phyloP scores from a whole-genome alignment of 1,284 basidiomycete species.

The Paramarasmius palmivorus region DNA sequence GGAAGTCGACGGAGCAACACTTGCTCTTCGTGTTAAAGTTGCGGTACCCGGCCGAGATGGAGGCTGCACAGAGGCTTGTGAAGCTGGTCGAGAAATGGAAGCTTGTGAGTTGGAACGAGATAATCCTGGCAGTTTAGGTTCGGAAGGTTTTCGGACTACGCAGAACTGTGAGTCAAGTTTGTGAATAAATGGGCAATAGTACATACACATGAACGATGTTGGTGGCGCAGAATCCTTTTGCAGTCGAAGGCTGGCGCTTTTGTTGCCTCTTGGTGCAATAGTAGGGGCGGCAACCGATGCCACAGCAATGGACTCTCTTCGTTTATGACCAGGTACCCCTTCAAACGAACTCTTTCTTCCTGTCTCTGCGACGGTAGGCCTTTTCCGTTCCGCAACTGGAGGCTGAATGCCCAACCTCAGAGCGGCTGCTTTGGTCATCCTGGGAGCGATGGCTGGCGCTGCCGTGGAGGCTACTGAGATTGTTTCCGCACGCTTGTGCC shows the following conservation, averaged over 20 bases:
- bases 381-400: not conserved
- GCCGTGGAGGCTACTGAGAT: conserved; percentile 67
- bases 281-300: conserved; percentile 62
- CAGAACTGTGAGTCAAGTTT: conserved; percentile 7
- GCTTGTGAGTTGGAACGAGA: conserved; percentile 40
- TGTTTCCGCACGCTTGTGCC: conserved; percentile 76
- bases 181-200: not conserved
- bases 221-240: conserved; percentile 59
- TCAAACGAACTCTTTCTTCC: conserved; percentile 40
- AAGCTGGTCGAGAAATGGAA: conserved; percentile 30
- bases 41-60: conserved; percentile 22
- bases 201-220: conserved; percentile 66
- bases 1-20: conserved; percentile 10
- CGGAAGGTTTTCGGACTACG: conserved; percentile 41
- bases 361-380: conserved; percentile 1
- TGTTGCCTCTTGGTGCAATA: conserved; percentile 67
- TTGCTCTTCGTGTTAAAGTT: not conserved
- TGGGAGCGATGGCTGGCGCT: conserved; percentile 63
- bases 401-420: conserved; percentile 38
- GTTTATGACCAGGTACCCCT: conserved; percentile 79
- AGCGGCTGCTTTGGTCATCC: conserved; percentile 69
- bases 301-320: conserved; percentile 71
- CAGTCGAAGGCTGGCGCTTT: conserved; percentile 60
- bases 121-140: conserved; percentile 41
- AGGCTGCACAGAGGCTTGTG: conserved; percentile 23